Percentiles rank a stretch among this genome's conserved stretches.
Conservation (phyloP, 306 rosid species). For the Mimosa bimucronata region DNA sequence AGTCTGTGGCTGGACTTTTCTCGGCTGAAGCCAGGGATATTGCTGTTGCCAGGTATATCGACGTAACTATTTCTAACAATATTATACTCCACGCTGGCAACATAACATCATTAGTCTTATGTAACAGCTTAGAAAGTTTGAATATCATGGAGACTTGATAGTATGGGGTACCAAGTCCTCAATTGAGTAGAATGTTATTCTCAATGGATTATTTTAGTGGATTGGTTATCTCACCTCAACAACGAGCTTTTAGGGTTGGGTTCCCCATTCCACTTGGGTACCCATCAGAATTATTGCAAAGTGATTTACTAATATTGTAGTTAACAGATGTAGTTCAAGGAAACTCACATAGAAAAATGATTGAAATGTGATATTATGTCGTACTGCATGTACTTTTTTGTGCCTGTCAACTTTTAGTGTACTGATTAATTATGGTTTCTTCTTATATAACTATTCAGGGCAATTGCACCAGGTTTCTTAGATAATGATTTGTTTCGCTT, state of each 20-base stretch:
- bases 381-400: not conserved
- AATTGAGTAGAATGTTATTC: no score
- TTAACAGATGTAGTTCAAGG: not conserved
- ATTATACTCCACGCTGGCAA: not conserved
- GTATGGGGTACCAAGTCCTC: no score
- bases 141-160: no score
- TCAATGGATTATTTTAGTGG: no score
- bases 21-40: conserved; percentile 84
- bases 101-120: no score
- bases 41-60: conserved; percentile 76
- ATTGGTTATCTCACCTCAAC: no score
- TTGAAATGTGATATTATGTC: not conserved
- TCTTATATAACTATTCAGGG: conserved; percentile 53
- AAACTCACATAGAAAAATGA: not conserved
- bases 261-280: no score
- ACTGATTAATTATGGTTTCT: conserved; percentile 34
- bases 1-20: conserved; percentile 85
- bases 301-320: not conserved
- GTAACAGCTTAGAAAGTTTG: no score
- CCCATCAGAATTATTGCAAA: no score
- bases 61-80: not conserved
- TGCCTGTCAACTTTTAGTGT: conserved; percentile 3
- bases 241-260: no score
- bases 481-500: conserved; percentile 78
- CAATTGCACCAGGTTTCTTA: conserved; percentile 76